phyloP scores from a whole-genome alignment of 2,329 filamentous ascomycete species.

The Cercospora janseana region DNA sequence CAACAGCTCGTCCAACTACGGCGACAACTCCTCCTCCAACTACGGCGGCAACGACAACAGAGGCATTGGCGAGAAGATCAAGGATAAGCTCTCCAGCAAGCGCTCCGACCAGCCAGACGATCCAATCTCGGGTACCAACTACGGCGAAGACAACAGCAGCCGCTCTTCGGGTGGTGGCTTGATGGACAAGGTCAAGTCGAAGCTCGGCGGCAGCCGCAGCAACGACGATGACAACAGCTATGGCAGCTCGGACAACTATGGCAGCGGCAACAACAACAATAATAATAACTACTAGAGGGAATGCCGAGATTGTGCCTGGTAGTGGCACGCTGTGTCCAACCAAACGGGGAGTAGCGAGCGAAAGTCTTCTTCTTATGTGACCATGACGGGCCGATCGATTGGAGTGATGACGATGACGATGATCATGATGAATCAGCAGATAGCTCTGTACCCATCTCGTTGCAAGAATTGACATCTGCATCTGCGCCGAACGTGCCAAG shows the following conservation, averaged over 20 bases:
- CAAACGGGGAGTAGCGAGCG: no score
- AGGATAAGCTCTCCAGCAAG: constrained; percentile 8
- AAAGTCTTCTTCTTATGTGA: no score
- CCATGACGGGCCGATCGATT: no score
- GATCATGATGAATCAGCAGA: neutral
- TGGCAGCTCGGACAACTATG: constrained; percentile 9
- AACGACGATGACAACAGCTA: constrained; percentile 12
- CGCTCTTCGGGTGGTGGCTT: constrained; percentile 9
- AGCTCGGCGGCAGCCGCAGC: constrained; percentile 10
- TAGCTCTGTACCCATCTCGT: no score
- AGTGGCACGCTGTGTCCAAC: no score
- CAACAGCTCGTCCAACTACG: neutral
- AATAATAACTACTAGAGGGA: neutral
- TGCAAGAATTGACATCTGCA: neutral
- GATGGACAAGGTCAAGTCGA: constrained; percentile 19
- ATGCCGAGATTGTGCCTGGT: no score
- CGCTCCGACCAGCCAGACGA: constrained; percentile 4
- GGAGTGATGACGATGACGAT: neutral
- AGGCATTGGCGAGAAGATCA: neutral
- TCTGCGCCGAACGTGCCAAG: no score
- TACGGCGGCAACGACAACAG: neutral
- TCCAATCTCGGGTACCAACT: constrained; percentile 3
- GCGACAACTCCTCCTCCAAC: neutral
- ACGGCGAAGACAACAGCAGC: constrained; percentile 5
- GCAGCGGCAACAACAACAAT: neutral